phyloP scores from a whole-genome alignment of 208 protist genomes.

The Leptomonas seymouri region DNA sequence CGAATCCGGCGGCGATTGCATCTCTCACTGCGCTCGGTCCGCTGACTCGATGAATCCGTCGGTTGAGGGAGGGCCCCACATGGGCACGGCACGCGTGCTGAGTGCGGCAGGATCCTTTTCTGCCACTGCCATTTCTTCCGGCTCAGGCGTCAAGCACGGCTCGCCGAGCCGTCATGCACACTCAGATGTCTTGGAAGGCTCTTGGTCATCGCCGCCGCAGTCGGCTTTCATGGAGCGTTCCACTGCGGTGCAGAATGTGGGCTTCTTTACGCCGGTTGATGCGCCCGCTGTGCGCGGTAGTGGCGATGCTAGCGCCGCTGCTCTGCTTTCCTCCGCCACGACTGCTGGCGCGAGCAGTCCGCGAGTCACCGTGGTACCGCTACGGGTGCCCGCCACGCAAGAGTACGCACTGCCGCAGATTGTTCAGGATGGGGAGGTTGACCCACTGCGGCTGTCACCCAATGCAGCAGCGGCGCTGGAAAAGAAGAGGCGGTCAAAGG shows the following conservation, averaged over 20 bases:
- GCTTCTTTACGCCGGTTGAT: not conserved
- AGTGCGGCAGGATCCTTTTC: not conserved
- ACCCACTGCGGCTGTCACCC: not conserved
- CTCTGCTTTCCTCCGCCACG: not conserved
- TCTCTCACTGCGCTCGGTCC: not conserved
- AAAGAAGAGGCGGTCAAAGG: slow-evolving; percentile 14
- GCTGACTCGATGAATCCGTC: not conserved
- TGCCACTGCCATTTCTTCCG: not conserved
- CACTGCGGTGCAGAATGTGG: not conserved
- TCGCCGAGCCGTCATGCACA: not conserved
- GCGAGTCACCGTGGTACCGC: not conserved
- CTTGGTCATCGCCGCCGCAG: not conserved
- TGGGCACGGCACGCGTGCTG: not conserved
- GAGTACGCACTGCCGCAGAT: not conserved
- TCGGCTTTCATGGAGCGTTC: not conserved
- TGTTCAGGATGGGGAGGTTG: slow-evolving; percentile 1
- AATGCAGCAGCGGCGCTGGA: not conserved
- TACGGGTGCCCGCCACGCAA: slow-evolving; percentile 4
- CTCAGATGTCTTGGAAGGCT: not conserved
- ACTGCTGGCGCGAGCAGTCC: not conserved
- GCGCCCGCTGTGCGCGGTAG: not conserved
- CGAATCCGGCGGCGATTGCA: slow-evolving; percentile 5
- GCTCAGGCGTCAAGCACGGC: not conserved
- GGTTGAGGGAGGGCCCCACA: not conserved
- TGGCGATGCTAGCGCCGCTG: not conserved